Evolutionary conservation across 2,329 filamentous ascomycete genomes (phyloP).

Genomic region (Phyllosticta capitalensis): DNA sequence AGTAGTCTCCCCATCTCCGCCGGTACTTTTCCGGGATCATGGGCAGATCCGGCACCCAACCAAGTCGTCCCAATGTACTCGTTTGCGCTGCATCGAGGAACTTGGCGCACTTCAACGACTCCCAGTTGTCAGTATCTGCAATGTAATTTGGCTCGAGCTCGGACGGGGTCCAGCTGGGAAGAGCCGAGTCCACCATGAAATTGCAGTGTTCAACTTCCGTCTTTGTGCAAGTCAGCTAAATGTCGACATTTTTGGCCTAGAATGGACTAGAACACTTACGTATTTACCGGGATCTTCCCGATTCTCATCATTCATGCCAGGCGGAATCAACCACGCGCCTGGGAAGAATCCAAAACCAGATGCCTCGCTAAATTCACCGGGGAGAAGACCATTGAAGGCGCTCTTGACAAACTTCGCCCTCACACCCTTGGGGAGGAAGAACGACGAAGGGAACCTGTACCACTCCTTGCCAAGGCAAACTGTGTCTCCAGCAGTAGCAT

Average conservation of each 20-base stretch:
- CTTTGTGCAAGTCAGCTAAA: conserved; percentile 27
- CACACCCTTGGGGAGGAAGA: conserved; percentile 75
- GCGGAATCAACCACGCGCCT: conserved; percentile 73
- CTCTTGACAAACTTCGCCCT: conserved; percentile 83
- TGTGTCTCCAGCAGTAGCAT: conserved; percentile 50
- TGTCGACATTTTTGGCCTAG: neutral
- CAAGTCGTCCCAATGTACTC: conserved; percentile 59
- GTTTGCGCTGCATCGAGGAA: conserved; percentile 78
- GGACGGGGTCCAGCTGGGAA: conserved; percentile 51
- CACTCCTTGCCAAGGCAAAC: conserved; percentile 95
- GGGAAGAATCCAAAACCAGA: conserved; percentile 63
- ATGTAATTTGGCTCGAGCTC: conserved; percentile 73
- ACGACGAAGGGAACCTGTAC: conserved; percentile 94
- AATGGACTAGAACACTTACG: conserved; percentile 36
- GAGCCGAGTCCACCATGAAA: conserved; percentile 82
- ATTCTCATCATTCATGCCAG: conserved; percentile 88
- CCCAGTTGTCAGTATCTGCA: conserved; percentile 65
- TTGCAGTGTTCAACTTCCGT: conserved; percentile 63
- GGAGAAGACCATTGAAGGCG: conserved; percentile 79
- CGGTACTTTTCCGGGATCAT: conserved; percentile 60
- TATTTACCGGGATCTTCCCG: conserved; percentile 83
- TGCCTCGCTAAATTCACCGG: conserved; percentile 79
- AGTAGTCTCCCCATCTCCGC: conserved; percentile 82
- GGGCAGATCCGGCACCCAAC: conserved; percentile 70
- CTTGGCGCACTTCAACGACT: conserved; percentile 60